Evolutionary conservation across 2,329 filamentous ascomycete species (phyloP).

Genomic region (Colletotrichum cereale): DNA sequence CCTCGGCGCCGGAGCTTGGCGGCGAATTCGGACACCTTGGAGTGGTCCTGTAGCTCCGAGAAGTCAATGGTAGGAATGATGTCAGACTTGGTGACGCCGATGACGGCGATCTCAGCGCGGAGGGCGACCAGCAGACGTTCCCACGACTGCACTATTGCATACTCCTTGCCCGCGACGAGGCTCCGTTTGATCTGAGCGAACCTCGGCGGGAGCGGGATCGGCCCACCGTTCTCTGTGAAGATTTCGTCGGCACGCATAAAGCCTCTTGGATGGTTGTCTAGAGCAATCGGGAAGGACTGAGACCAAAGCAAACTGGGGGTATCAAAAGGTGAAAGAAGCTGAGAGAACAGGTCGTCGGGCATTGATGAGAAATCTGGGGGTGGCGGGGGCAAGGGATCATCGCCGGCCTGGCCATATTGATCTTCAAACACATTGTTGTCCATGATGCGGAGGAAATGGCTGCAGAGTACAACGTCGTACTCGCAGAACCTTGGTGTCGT

Average conservation of each 20-base stretch:
- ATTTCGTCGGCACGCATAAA: constrained; percentile 38
- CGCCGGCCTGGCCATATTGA: constrained; percentile 17
- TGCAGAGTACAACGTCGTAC: neutral
- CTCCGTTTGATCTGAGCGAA: constrained; percentile 69
- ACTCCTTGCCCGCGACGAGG: constrained; percentile 67
- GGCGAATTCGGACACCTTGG: constrained; percentile 65
- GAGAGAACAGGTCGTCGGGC: constrained; percentile 30
- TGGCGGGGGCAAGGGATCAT: constrained; percentile 27
- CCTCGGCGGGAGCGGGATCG: constrained; percentile 67
- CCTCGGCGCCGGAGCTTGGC: constrained; percentile 51
- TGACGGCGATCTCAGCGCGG: constrained; percentile 64
- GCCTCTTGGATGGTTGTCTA: constrained; percentile 37
- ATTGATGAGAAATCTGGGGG: constrained; percentile 29
- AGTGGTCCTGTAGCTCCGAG: constrained; percentile 59
- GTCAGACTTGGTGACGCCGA: constrained; percentile 62
- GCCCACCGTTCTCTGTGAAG: constrained; percentile 39
- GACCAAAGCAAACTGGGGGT: constrained; percentile 41
- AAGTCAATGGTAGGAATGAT: constrained; percentile 70
- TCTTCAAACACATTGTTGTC: constrained; percentile 25
- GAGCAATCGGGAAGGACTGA: constrained; percentile 38
- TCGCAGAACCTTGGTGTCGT: constrained; percentile 13
- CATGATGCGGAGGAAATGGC: constrained; percentile 7
- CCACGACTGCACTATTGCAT: constrained; percentile 67
- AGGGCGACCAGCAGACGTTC: constrained; percentile 64
- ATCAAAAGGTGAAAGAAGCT: constrained; percentile 37